Evolutionary conservation across 495 filamentous ascomycete species (phyloP).

Genomic region (Podospora comata): DNA sequence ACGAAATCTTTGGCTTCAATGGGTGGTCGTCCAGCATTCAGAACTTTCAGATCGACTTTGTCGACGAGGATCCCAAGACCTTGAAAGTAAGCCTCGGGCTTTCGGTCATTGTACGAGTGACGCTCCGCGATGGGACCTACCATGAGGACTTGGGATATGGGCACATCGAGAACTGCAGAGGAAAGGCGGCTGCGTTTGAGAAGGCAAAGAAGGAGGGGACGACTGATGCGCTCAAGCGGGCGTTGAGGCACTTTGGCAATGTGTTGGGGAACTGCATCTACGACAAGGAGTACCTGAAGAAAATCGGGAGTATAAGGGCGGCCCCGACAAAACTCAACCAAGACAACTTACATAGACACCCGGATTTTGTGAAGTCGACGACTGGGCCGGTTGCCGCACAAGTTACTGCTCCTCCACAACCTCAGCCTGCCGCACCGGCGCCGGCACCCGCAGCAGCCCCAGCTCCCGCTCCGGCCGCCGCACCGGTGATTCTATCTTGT

Average conservation of each 20-base stretch:
- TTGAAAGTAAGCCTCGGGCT: slow-evolving; percentile 77
- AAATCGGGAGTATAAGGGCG: slow-evolving; percentile 78
- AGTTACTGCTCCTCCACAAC: slow-evolving; percentile 27
- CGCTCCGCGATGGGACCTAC: slow-evolving; percentile 84
- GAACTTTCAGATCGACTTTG: slow-evolving; percentile 87
- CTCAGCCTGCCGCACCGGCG: slow-evolving; percentile 20
- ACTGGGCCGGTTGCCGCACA: slow-evolving; percentile 30
- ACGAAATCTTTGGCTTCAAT: slow-evolving; percentile 98
- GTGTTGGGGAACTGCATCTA: slow-evolving; percentile 96
- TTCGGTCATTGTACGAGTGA: slow-evolving; percentile 85
- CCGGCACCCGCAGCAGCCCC: slow-evolving; percentile 28
- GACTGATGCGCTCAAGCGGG: slow-evolving; percentile 87
- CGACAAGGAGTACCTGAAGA: slow-evolving; percentile 86
- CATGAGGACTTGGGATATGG: slow-evolving; percentile 98
- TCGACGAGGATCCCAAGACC: slow-evolving; percentile 53
- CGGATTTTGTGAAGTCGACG: slow-evolving; percentile 58
- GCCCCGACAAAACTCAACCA: slow-evolving; percentile 65
- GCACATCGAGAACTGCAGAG: slow-evolving; percentile 90
- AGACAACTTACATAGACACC: slow-evolving; percentile 74
- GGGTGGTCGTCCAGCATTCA: slow-evolving; percentile 92
- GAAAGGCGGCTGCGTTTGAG: slow-evolving; percentile 90
- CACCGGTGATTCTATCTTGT: background rate
- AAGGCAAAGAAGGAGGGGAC: slow-evolving; percentile 98
- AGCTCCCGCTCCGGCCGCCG: slow-evolving; percentile 20
- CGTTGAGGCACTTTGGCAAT: slow-evolving; percentile 90